Percentiles rank a stretch among this genome's conserved stretches.
Evolutionary conservation across 73 alveolate species (phyloP).

Genomic region (Tetrahymena elliotti): DNA sequence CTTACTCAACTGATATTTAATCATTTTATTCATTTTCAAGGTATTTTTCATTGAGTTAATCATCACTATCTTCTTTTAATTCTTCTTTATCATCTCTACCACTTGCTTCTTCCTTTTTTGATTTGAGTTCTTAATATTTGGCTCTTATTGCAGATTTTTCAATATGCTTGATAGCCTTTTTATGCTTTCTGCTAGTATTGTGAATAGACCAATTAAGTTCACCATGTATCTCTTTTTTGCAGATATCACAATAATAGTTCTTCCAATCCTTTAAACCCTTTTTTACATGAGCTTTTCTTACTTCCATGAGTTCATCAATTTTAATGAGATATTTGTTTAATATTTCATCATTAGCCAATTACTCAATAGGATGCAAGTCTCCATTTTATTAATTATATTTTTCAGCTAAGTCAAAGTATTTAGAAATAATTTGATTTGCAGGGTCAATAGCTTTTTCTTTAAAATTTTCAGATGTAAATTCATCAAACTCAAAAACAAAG

Average conservation of each 20-base stretch:
- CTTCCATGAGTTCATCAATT: background rate
- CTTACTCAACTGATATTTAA: background rate
- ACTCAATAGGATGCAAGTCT: background rate
- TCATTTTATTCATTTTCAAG: background rate
- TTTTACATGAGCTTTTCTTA: background rate
- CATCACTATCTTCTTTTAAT: background rate
- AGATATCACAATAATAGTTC: slow-evolving; percentile 12
- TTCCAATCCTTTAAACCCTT: slow-evolving; percentile 17
- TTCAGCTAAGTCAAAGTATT: slow-evolving; percentile 4
- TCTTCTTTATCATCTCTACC: background rate
- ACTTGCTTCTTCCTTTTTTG: background rate
- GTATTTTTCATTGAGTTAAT: background rate
- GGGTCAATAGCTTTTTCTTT: slow-evolving; percentile 6
- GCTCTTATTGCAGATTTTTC: background rate
- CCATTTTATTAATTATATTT: background rate
- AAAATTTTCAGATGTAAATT: background rate
- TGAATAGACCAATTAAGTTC: background rate
- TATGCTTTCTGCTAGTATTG: background rate
- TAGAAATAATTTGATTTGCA: slow-evolving; percentile 1
- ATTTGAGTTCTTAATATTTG: background rate
- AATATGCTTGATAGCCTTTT: background rate
- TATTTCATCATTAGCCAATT: background rate
- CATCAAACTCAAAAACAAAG: slow-evolving; percentile 22
- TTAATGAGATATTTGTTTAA: background rate
- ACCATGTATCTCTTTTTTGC: slow-evolving; percentile 15